Percentiles rank a stretch among this genome's conserved stretches.
These are phyloP conservation scores for Blepharisma undulans DNA, from an alignment of 169 alveolate species.

Conservation along the genomic window DNA sequence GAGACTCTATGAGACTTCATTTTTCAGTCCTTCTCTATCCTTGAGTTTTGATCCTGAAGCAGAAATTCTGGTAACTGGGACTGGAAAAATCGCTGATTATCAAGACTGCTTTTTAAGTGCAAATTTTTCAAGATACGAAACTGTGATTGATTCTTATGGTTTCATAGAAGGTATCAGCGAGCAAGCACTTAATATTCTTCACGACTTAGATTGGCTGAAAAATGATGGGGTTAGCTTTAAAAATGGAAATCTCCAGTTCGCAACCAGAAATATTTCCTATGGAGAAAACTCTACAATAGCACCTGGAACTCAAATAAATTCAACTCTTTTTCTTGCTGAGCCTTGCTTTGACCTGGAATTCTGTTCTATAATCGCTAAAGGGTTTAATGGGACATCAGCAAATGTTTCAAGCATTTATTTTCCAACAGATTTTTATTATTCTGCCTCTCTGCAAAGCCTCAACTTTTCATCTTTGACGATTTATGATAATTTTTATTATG, in stretches of 20 bases:
- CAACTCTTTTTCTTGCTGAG: background rate
- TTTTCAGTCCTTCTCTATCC: background rate
- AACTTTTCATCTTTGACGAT: background rate
- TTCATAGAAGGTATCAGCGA: background rate
- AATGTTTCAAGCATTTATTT: background rate
- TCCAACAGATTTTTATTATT: background rate
- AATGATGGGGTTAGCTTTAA: background rate
- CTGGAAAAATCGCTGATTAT: background rate
- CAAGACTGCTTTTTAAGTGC: background rate
- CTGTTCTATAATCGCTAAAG: background rate
- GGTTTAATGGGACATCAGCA: background rate
- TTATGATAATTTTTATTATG: background rate
- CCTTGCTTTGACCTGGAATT: background rate
- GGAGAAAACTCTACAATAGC: background rate
- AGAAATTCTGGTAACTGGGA: background rate
- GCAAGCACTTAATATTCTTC: background rate
- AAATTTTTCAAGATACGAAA: background rate
- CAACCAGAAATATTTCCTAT: background rate
- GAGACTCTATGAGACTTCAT: background rate
- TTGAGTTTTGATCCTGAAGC: background rate
- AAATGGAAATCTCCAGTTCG: background rate
- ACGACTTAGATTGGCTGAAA: background rate
- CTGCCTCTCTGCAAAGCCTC: background rate
- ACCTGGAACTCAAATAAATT: background rate
- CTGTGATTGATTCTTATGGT: background rate